phyloP scores from a whole-genome alignment of 306 rosid species.

The Vigna trinervia region DNA sequence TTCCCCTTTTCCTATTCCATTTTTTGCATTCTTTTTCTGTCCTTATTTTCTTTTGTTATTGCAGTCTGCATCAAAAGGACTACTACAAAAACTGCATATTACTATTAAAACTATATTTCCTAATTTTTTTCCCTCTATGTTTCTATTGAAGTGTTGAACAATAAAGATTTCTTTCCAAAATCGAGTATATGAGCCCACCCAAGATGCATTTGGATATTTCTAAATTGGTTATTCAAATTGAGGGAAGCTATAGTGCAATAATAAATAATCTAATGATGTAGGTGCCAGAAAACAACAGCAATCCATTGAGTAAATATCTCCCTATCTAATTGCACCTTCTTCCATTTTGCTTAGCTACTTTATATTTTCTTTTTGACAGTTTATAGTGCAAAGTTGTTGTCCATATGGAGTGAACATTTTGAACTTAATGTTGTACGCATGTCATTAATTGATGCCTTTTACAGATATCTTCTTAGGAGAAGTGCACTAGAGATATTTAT shows the following conservation, averaged over 20 bases:
- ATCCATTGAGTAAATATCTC: neutral
- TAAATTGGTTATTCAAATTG: neutral
- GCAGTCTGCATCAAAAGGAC: too few species aligned
- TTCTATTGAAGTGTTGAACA: neutral
- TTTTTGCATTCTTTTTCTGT: too few species aligned
- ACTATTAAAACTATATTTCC: neutral
- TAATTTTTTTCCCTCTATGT: neutral
- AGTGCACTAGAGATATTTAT: constrained; percentile 95
- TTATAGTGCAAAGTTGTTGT: constrained; percentile 10
- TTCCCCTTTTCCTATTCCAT: too few species aligned
- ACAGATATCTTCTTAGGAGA: constrained; percentile 94
- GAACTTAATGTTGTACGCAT: neutral
- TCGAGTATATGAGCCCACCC: neutral
- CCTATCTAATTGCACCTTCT: neutral
- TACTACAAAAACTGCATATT: neutral
- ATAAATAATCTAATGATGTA: too few species aligned
- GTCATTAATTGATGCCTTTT: constrained; percentile 36
- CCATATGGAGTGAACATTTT: constrained; percentile 6
- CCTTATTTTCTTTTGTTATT: too few species aligned
- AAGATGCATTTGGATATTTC: neutral
- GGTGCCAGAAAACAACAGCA: neutral
- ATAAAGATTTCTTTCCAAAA: neutral
- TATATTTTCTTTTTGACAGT: constrained; percentile 23
- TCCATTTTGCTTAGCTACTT: constrained; percentile 6
- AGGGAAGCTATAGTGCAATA: neutral